Conservation (phyloP, 2,329 filamentous ascomycete genomes). For the Penicillium sp. region DNA sequence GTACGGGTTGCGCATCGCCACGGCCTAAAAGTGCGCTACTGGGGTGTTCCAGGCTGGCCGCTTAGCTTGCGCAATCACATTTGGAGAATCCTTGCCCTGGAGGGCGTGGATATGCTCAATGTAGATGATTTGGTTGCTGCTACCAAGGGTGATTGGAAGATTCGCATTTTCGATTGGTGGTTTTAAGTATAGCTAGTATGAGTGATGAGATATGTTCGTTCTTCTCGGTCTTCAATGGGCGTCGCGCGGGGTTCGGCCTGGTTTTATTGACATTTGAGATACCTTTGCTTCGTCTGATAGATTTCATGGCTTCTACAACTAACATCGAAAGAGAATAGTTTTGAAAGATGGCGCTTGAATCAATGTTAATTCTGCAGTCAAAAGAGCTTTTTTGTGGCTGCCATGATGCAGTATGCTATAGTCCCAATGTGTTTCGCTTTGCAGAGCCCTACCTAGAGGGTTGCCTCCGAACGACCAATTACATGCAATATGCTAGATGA, state of each 20-base stretch:
- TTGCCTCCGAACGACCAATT: conserved; percentile 7
- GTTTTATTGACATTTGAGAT: conserved; percentile 11
- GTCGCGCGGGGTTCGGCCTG: neutral
- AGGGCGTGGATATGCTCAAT: conserved; percentile 62
- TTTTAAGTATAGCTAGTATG: conserved; percentile 15
- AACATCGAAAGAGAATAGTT: neutral
- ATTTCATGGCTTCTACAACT: neutral
- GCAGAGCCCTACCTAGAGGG: neutral
- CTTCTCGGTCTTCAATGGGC: conserved; percentile 1
- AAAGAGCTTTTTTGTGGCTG: conserved; percentile 1
- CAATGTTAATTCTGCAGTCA: neutral
- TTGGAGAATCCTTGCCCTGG: conserved; percentile 58
- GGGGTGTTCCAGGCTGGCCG: conserved; percentile 62
- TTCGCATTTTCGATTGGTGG: conserved; percentile 40
- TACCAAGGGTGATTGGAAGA: conserved; percentile 53
- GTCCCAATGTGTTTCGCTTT: neutral
- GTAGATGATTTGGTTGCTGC: conserved; percentile 61
- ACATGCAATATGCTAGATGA: conserved; percentile 9
- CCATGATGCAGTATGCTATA: conserved; percentile 12
- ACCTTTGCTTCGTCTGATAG: conserved; percentile 11
- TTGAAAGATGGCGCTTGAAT: neutral
- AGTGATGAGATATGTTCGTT: conserved; percentile 9
- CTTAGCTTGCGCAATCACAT: conserved; percentile 57
- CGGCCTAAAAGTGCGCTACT: conserved; percentile 62
- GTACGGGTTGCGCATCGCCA: conserved; percentile 55